Conservation (phyloP, 179 eudicot species). For the Beta corolliflora region DNA sequence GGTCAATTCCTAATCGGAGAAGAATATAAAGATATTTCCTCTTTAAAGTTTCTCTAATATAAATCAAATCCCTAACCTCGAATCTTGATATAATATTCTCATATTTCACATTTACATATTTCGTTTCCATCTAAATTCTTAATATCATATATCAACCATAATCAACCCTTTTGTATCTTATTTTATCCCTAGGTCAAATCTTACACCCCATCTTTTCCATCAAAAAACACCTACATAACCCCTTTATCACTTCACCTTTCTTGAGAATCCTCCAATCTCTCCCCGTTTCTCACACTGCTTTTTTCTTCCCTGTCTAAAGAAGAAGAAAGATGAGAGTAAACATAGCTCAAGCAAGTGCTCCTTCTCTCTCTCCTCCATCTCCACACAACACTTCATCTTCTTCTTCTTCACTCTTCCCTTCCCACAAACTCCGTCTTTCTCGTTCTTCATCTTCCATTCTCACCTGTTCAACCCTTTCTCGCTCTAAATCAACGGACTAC, state of each 20-base stretch:
- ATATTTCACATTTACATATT: too few relatives aligned
- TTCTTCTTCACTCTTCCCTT: conserved; percentile 13
- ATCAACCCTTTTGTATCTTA: neutral
- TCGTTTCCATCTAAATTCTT: neutral
- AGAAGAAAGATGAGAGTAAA: conserved; percentile 43
- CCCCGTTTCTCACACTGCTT: too few relatives aligned
- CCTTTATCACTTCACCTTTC: neutral
- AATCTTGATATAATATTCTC: too few relatives aligned
- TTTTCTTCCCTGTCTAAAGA: too few relatives aligned
- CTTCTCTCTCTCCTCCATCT: conserved; percentile 22
- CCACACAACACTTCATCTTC: conserved; percentile 23
- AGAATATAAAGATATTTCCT: too few relatives aligned
- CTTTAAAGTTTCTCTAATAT: too few relatives aligned
- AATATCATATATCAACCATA: neutral
- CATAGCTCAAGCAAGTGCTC: conserved; percentile 34
- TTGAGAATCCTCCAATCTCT: too few relatives aligned
- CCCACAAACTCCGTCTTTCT: neutral
- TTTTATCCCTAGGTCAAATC: neutral
- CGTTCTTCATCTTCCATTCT: conserved; percentile 19
- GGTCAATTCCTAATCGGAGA: too few relatives aligned
- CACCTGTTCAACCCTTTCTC: neutral
- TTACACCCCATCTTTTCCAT: neutral
- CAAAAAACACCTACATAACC: neutral
- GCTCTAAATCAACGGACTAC: conserved; percentile 23
- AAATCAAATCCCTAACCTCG: too few relatives aligned